Conservation (phyloP, 768 basidiomycete species). For the Tulasnella sp. region DNA sequence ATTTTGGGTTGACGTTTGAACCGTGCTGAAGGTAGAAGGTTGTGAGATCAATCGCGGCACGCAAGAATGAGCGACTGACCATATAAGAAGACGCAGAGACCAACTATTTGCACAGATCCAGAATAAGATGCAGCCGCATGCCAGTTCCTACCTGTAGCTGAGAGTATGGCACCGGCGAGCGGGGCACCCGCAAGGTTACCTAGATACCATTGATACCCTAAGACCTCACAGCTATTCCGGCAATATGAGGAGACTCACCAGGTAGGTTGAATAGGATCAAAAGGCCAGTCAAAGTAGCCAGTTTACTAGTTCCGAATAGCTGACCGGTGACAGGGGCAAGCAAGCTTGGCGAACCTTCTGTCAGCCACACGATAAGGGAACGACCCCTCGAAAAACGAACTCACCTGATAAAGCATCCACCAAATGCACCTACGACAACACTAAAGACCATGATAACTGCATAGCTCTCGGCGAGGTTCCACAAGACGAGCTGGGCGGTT, state of each 20-base stretch:
- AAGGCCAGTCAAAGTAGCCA: slow-evolving; percentile 28
- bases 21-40: slow-evolving; percentile 16
- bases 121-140: slow-evolving; percentile 35
- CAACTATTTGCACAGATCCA: slow-evolving; percentile 36
- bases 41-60: not conserved
- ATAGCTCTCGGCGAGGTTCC: slow-evolving; percentile 40
- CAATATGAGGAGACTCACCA: slow-evolving; percentile 29
- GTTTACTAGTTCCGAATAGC: slow-evolving; percentile 30
- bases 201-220: no score
- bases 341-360: no score
- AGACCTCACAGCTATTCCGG: no score
- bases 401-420: slow-evolving; percentile 36
- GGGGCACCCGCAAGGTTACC: slow-evolving; percentile 37
- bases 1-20: slow-evolving; percentile 24
- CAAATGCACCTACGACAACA: slow-evolving; percentile 38
- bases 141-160: slow-evolving; percentile 37
- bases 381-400: no score
- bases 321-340: slow-evolving; percentile 37
- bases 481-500: slow-evolving; percentile 40
- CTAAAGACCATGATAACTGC: slow-evolving; percentile 37
- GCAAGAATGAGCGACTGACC: slow-evolving; percentile 29
- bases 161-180: slow-evolving; percentile 37
- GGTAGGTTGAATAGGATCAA: slow-evolving; percentile 27
- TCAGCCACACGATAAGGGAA: no score
- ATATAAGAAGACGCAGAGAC: slow-evolving; percentile 35